Evolutionary conservation across 1,284 basidiomycete species (phyloP), one percentile per base, ranked within the genome.

Genomic region (Cutaneotrichosporon cyanovorans): DNA sequence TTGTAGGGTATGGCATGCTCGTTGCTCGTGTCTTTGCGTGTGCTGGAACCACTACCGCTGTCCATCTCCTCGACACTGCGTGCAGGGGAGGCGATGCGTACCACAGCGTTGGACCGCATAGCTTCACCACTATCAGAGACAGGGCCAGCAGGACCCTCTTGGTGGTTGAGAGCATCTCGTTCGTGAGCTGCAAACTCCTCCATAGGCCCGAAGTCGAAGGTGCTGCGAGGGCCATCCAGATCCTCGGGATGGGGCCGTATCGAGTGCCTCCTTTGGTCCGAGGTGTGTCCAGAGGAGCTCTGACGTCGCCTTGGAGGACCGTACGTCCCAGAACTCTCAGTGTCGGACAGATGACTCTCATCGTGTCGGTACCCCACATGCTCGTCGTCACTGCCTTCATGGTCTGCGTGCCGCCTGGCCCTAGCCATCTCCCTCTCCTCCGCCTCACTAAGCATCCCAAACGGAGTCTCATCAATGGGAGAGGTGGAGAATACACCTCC

Each of bases 131-230:
- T 35, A 12, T 28, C 7, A 28, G 25, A 12, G 42, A 23, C 32
- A 30, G 40, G 21, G n/a, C 40, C 39, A 18, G 39, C 44, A 4
- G 44, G 37, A 41, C 16, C 47, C 33, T 34, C 53, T 41, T 18
- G 40, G 82, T 73, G 45, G 67, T 48, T 75, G 62, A 65, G 46
- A 32, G 60, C 55, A 31, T 66, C 59, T 59, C 85, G 84, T 70
- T 95, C 90, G 20, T 77, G 77, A 0, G 71, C 70, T 0, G 85
- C 86, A 68, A 84, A 95, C 14, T 80, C 78, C 62, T 95, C 91
- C 78, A 95, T 83, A 0, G 73, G 75, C 0, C 67, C 61, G 65
- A 92, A 95, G 65, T 91, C 82, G 65, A 89, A 93, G 14, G 75
- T 72, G 19, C 46, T 63, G 59, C 40, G 52, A 42, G 43, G 21